A percentile compares a stretch with the other conserved stretches of the same genome.
Conservation (phyloP, 2,329 filamentous ascomycete species). For the Delphinella strobiligena region DNA sequence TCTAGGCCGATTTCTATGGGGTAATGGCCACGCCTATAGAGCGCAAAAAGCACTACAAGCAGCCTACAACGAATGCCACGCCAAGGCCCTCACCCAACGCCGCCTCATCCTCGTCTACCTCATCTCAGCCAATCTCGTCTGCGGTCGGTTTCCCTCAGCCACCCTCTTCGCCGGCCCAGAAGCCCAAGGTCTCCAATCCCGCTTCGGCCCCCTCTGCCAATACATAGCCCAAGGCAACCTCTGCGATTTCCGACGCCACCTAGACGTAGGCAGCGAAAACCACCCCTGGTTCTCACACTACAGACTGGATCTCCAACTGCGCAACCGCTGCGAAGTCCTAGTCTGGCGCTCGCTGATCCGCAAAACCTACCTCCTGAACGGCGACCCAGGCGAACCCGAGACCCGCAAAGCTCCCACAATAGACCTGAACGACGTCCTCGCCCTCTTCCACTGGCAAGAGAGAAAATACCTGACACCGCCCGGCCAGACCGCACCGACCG, state of each 20-base stretch:
- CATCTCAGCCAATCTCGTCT: conserved; percentile 68
- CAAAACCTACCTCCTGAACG: conserved; percentile 65
- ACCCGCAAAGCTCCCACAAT: conserved; percentile 57
- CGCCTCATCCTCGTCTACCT: conserved; percentile 73
- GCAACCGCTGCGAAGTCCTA: conserved; percentile 65
- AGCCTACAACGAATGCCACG: conserved; percentile 65
- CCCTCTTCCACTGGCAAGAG: conserved; percentile 54
- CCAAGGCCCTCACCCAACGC: conserved; percentile 50
- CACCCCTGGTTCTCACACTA: conserved; percentile 64
- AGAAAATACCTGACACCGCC: conserved; percentile 21
- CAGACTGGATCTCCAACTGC: conserved; percentile 63
- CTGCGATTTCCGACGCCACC: conserved; percentile 56
- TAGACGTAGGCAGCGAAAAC: conserved; percentile 42
- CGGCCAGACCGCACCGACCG: conserved; percentile 23
- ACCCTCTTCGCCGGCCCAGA: conserved; percentile 58
- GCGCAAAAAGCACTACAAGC: conserved; percentile 64
- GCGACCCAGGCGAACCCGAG: conserved; percentile 50
- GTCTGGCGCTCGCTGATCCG: conserved; percentile 76
- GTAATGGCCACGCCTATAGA: conserved; percentile 69
- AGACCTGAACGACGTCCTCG: conserved; percentile 56
- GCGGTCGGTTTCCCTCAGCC: conserved; percentile 68
- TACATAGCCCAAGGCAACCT: conserved; percentile 67
- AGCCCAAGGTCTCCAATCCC: conserved; percentile 48
- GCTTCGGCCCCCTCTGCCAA: conserved; percentile 61
- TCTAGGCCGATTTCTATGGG: conserved; percentile 79